Base-by-base conservation (phyloP, 1,284 basidiomycete genomes). In the Athelia psychrophila region DNA sequence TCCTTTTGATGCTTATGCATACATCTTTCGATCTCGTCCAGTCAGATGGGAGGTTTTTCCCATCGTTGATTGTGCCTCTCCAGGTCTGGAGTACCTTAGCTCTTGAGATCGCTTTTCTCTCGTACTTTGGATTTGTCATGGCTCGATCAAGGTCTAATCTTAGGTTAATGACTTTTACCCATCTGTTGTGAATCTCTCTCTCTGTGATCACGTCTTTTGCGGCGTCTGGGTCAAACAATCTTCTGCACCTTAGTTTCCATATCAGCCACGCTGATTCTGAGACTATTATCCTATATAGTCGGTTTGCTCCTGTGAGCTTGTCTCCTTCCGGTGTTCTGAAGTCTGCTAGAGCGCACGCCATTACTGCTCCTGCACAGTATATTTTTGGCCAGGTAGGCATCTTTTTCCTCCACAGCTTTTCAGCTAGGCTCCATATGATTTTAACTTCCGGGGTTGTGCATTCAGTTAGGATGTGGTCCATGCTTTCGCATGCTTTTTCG, bases 221-320 rank as follows among this genome's bases (percentile, higher is more conserved):
- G 24, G 16, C 8, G 9, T 5, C 9, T 27, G 10, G 27, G n/a
- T 36, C 23, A 2, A 70, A 65, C 0, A 59, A 56, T 15, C 64
- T 19, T 24, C 66, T 60, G 45, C 58, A 60, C 10, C 66, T 40
- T 2, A 69, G 36, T 33, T 58, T 61, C 69, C 68, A 71, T 9
- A 69, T 65, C 2, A 70, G 56, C 49, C 67, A 55, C 0, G 61
- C 60, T 0, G 64, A 55, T 47, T 72, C 66, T 0, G 64, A 54
- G 2, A 66, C 53, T 1, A 72, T 27, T 2, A 70, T 67, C 2
- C 58, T 52, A 51, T 56, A 67, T 0, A 70, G 62, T 1, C 63
- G 16, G 3, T 46, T 49, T 0, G 27, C 36, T 0, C 58, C 58
- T 0, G 24, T 2, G 1, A 18, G 13, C 5, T 23, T 22, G 4